Base-by-base conservation (phyloP, 2,329 filamentous ascomycete species). In the Trichoderma simmonsii region DNA sequence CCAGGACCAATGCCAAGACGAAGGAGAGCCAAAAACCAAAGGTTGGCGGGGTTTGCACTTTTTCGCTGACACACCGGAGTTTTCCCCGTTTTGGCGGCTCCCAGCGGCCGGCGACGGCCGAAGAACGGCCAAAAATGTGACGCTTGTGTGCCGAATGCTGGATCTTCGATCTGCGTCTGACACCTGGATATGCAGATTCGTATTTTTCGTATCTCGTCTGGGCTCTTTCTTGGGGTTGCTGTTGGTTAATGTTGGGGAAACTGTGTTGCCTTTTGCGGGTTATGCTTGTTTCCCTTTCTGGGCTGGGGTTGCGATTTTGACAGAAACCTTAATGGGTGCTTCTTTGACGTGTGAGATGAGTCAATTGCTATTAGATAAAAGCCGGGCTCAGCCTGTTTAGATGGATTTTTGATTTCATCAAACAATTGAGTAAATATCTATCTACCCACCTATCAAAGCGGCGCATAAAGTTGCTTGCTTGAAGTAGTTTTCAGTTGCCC, bases 21-120 rank as follows among this genome's bases (percentile, higher is more conserved):
- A 24, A 21, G 12, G 28, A 60, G 24, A n/a, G 59, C 59, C 34
- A 24, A 36, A 57, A 48, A 24, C 6, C 28, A 24, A 12, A 11
- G 6, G 18, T 32, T 34, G 56, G 65, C 65, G 65, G 65, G 65
- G 65, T 70, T 39, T 9, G 30, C n/a, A 43, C 15, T 43, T 34
- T 63, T 8, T 18, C 32, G 65, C 34, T 68, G 65, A 68, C 3
- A 60, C 54, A 67, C 51, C 51, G 64, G 64, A 24, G 51, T 28
- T 56, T 56, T 34, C 64, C 64, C 64, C 64, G 51, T 59, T 57
- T 67, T 59, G n/a, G 34, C 24, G 51, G 26, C 64, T 66, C 14
- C 56, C 65, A 68, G 65, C 65, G 65, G 65, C 65, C 65, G 65
- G 65, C 36, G 34, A 68, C 65, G 65, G 65, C 65, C 65, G 65